A percentile compares a stretch with the other conserved stretches of the same genome.
These are phyloP conservation scores for Aspergillus wentii DNA, from an alignment of 495 filamentous ascomycete genomes.

Conservation along the genomic window DNA sequence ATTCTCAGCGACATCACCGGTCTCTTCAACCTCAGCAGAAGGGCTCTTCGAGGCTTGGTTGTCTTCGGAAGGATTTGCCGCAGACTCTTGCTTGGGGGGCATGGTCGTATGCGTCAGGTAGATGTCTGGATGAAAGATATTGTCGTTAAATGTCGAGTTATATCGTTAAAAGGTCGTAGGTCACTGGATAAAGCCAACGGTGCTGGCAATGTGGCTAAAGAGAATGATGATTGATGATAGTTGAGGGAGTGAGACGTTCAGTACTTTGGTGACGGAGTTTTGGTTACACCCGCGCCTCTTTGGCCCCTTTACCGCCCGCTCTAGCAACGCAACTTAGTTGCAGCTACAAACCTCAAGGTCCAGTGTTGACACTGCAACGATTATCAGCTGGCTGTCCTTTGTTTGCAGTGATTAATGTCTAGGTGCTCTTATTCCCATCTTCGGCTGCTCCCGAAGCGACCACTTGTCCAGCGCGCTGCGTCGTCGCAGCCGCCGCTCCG, in stretches of 20 bases:
- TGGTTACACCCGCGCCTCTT: no score
- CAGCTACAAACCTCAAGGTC: no score
- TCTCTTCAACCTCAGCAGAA: not conserved
- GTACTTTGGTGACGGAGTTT: no score
- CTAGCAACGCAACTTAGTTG: no score
- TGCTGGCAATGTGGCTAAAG: not conserved
- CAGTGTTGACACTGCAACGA: no score
- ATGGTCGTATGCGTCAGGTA: not conserved
- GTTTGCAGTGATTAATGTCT: not conserved
- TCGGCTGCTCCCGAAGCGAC: slow-evolving; percentile 1
- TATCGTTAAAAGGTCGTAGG: not conserved
- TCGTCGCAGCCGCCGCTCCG: slow-evolving; percentile 5
- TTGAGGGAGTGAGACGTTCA: no score
- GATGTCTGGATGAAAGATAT: not conserved
- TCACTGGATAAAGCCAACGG: not conserved
- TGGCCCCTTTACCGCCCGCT: no score
- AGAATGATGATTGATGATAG: not conserved
- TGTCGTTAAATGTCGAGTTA: not conserved
- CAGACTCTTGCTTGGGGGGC: not conserved
- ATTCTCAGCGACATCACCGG: slow-evolving; percentile 4
- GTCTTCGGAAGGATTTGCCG: not conserved
- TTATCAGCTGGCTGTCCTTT: no score
- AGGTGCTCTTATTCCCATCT: not conserved
- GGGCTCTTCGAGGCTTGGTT: not conserved
- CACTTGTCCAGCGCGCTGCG: not conserved